Percentiles rank a stretch among this genome's conserved stretches.
phyloP scores from a whole-genome alignment of 495 filamentous ascomycete genomes.

The Cercophora scortea region DNA sequence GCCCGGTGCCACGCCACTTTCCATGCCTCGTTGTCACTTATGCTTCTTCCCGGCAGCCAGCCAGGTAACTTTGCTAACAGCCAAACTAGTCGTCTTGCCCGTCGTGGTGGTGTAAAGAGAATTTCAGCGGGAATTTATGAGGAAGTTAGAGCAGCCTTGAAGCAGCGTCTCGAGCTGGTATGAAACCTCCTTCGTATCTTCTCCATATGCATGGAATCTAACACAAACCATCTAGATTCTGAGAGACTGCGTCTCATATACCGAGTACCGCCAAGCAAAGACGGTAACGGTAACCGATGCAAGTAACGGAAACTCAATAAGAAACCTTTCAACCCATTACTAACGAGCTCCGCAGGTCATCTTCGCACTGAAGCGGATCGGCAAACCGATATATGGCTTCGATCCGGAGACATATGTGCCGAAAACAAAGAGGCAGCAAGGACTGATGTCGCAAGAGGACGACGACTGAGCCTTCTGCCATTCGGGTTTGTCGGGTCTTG shows the following conservation, averaged over 20 bases:
- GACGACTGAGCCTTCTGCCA: not conserved
- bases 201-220: conserved; percentile 7
- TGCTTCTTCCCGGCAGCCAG: not conserved
- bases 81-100: conserved; percentile 59
- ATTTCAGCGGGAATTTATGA: conserved; percentile 67
- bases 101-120: conserved; percentile 70
- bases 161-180: conserved; percentile 46
- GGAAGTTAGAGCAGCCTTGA: conserved; percentile 50
- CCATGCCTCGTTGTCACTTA: not conserved
- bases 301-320: conserved; percentile 13
- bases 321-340: not conserved
- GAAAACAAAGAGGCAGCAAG: not conserved
- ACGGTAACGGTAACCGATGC: conserved; percentile 61
- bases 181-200: not conserved
- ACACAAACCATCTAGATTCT: conserved; percentile 40
- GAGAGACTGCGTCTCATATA: conserved; percentile 38
- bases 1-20: no score
- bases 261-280: conserved; percentile 45
- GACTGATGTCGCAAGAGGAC: not conserved
- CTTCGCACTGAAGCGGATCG: conserved; percentile 44
- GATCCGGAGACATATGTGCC: conserved; percentile 21
- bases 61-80: not conserved
- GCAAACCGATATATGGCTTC: conserved; percentile 45
- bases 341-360: conserved; percentile 42
- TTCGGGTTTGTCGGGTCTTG: not conserved